phyloP scores from a whole-genome alignment of 176 grass and related monocot species.

The Neostapfia colusana region DNA sequence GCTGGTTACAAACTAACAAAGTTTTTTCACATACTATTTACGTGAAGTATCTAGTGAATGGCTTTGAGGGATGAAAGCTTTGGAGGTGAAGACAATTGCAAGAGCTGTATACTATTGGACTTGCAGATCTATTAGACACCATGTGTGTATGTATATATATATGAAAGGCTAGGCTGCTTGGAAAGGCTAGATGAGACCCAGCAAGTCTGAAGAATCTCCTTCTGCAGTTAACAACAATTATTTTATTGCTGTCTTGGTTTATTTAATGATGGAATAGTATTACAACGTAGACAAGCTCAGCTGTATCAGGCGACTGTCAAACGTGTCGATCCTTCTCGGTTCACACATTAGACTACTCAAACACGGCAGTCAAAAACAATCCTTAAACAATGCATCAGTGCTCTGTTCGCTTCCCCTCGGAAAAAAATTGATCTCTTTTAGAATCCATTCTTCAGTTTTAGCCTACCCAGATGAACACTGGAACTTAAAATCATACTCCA shows the following conservation, averaged over 20 bases:
- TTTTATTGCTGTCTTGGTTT: conserved; percentile 31
- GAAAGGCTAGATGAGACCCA: conserved; percentile 27
- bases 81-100: conserved; percentile 45
- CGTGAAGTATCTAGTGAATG: conserved; percentile 35
- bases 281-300: conserved; percentile 37
- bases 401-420: not conserved
- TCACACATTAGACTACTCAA: conserved; percentile 52
- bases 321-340: conserved; percentile 37
- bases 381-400: conserved; percentile 41
- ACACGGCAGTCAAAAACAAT: conserved; percentile 53
- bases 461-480: conserved; percentile 31
- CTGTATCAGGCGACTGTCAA: conserved; percentile 26
- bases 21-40: conserved; percentile 17
- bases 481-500: conserved; percentile 1
- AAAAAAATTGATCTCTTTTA: not conserved
- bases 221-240: not conserved
- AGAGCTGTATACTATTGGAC: conserved; percentile 35
- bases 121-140: conserved; percentile 37
- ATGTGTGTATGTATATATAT: conserved; percentile 38
- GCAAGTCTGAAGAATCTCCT: conserved; percentile 26
- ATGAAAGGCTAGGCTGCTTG: conserved; percentile 20
- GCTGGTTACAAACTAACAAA: conserved; percentile 27
- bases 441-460: conserved; percentile 35
- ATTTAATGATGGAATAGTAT: conserved; percentile 43
- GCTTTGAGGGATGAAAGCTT: conserved; percentile 36